Conservation (phyloP, 1,284 basidiomycete genomes). For the Lentinus polychrous region DNA sequence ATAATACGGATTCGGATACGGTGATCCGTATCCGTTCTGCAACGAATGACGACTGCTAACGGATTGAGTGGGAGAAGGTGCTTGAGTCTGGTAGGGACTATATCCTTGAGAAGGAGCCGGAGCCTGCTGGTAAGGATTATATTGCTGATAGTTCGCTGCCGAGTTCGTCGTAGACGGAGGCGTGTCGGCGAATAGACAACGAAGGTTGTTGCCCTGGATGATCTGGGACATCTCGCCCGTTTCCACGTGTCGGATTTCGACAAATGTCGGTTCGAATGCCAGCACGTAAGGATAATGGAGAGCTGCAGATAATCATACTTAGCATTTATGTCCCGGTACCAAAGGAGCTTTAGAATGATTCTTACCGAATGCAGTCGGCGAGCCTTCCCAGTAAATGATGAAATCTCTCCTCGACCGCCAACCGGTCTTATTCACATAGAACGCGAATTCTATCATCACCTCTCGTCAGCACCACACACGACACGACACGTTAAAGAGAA, state of each 20-base stretch:
- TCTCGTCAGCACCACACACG: conserved; percentile 4
- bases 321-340: not conserved
- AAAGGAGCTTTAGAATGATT: conserved; percentile 9
- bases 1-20: conserved; percentile 22
- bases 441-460: conserved; percentile 78
- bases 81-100: not conserved
- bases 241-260: conserved; percentile 96
- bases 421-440: conserved; percentile 97
- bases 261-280: conserved; percentile 94
- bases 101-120: conserved; percentile 27
- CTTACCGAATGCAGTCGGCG: conserved; percentile 89
- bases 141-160: conserved; percentile 22
- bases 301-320: conserved; percentile 42
- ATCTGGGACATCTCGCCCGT: conserved; percentile 91
- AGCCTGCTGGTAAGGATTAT: conserved; percentile 18
- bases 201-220: conserved; percentile 87
- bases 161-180: conserved; percentile 75
- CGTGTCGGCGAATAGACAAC: conserved; percentile 89
- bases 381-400: conserved; percentile 96
- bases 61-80: conserved; percentile 6
- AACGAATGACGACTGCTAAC: conserved; percentile 25
- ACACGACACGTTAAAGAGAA: conserved; percentile 1
- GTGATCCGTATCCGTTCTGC: conserved; percentile 36
- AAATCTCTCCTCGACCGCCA: conserved; percentile 88
- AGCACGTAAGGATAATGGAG: conserved; percentile 96